These are phyloP conservation scores for Bretziella fagacearum DNA, from an alignment of 2,329 filamentous ascomycete species.

Conservation along the genomic window DNA sequence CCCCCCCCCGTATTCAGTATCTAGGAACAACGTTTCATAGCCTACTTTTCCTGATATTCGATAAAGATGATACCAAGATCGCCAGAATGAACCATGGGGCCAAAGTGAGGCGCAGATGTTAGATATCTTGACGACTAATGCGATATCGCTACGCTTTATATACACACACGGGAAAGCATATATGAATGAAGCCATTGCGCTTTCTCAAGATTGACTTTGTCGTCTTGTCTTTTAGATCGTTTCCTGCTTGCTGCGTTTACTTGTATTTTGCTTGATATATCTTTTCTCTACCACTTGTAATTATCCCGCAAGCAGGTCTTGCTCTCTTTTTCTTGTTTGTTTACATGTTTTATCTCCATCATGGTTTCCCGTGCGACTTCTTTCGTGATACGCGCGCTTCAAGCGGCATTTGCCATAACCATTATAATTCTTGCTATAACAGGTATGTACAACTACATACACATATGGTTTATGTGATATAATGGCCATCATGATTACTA, in stretches of 20 bases:
- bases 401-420: conserved; percentile 29
- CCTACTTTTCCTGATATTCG: neutral
- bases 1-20: too few species aligned
- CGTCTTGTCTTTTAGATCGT: too few species aligned
- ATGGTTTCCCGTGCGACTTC: neutral
- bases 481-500: neutral
- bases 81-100: neutral
- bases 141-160: too few species aligned
- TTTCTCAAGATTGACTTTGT: too few species aligned
- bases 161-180: too few species aligned
- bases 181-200: too few species aligned
- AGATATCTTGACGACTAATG: too few species aligned
- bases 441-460: conserved; percentile 24
- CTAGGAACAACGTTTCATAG: too few species aligned
- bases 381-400: conserved; percentile 25
- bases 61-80: neutral
- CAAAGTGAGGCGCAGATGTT: neutral
- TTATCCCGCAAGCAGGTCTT: conserved; percentile 6
- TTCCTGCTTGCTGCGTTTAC: neutral
- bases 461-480: neutral
- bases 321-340: conserved; percentile 14
- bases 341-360: conserved; percentile 2
- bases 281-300: too few species aligned
- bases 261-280: too few species aligned
- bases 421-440: conserved; percentile 33